phyloP scores from a whole-genome alignment of 2,329 filamentous ascomycete genomes.

The Beauveria sp. region DNA sequence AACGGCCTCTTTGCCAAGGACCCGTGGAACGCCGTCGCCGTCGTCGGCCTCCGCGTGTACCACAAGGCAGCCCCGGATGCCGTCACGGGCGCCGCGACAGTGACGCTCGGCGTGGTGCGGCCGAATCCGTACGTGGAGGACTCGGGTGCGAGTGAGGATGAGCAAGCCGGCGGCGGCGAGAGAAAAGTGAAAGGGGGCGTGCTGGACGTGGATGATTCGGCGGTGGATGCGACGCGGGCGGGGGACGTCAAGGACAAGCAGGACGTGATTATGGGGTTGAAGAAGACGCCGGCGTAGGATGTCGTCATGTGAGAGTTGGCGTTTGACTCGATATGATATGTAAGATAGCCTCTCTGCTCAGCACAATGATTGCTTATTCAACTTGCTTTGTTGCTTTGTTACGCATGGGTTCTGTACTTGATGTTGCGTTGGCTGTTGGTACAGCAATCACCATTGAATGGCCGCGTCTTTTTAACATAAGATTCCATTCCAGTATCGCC shows the following conservation, averaged over 20 bases:
- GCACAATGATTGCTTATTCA: neutral
- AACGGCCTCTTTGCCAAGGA: constrained; percentile 41
- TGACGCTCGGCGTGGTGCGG: constrained; percentile 32
- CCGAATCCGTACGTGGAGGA: constrained; percentile 25
- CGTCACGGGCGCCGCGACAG: constrained; percentile 16
- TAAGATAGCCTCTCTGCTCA: neutral
- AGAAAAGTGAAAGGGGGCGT: constrained; percentile 24
- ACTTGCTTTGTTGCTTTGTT: neutral
- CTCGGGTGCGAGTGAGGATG: constrained; percentile 12
- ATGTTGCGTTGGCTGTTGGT: neutral
- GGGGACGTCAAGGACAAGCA: constrained; percentile 26
- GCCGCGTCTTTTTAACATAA: neutral
- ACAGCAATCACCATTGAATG: neutral
- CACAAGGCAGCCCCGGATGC: constrained; percentile 31
- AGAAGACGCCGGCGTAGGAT: neutral
- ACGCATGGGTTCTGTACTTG: neutral
- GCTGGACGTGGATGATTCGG: constrained; percentile 38
- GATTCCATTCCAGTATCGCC: neutral
- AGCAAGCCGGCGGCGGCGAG: neutral
- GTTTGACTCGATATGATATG: too few relatives aligned
- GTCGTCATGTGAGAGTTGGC: neutral
- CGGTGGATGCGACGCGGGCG: constrained; percentile 35
- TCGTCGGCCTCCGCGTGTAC: constrained; percentile 55
- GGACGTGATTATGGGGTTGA: constrained; percentile 27
- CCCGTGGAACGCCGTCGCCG: constrained; percentile 57